phyloP scores from a whole-genome alignment of 2,329 filamentous ascomycete species.

The Metarhizium robertsii region DNA sequence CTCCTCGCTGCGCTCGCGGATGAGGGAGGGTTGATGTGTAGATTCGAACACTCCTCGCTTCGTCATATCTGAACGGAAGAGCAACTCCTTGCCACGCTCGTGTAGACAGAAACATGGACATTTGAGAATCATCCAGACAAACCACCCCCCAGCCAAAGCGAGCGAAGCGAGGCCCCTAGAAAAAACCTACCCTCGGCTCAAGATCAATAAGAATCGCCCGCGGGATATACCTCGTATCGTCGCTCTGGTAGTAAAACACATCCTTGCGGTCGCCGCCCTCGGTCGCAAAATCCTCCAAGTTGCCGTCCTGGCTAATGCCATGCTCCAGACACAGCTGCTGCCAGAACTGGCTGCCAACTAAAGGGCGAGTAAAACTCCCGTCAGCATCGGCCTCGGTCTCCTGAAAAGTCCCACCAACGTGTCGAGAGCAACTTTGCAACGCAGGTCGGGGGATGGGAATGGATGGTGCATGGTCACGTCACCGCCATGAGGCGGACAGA shows the following conservation, averaged over 20 bases:
- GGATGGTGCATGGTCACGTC: no score
- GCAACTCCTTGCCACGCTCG: no score
- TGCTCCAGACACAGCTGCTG: constrained; percentile 97
- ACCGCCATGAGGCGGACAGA: no score
- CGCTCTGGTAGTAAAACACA: constrained; percentile 98
- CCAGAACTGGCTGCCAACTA: constrained; percentile 97
- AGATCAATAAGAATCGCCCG: constrained; percentile 91
- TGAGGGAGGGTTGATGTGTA: background rate
- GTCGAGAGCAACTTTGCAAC: no score
- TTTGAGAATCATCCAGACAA: no score
- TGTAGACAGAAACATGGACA: background rate
- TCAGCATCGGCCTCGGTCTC: background rate
- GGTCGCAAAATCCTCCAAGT: constrained; percentile 94
- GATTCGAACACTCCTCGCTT: no score
- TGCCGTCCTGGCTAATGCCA: constrained; percentile 94
- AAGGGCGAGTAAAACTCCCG: constrained; percentile 33
- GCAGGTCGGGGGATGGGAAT: no score
- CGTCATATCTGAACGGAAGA: no score
- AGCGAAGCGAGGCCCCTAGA: no score
- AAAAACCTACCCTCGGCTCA: constrained; percentile 63
- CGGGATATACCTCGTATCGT: constrained; percentile 97
- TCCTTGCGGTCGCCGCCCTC: constrained; percentile 97
- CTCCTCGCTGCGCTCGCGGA: background rate
- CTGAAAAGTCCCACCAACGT: no score
- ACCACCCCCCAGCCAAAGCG: no score